A percentile compares a stretch with the other conserved stretches of the same genome.
Conservation (phyloP, 768 basidiomycete species). For the Rhodotorula kratochvilovae region DNA sequence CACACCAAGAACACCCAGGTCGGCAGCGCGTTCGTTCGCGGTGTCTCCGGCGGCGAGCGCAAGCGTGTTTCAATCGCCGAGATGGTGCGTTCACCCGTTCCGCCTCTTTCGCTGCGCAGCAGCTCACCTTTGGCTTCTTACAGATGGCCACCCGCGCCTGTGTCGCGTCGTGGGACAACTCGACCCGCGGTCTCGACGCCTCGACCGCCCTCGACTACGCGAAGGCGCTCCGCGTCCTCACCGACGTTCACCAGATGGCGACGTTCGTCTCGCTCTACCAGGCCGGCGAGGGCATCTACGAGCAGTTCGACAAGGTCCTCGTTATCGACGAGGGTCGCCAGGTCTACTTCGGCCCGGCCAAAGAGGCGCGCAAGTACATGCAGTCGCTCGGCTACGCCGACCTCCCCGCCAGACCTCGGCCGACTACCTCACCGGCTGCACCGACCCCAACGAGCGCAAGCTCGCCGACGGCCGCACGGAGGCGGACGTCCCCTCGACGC, state of each 20-base stretch:
- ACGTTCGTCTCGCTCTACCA: slow-evolving; percentile 77
- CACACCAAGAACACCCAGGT: slow-evolving; percentile 51
- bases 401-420: slow-evolving; percentile 48
- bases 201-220: slow-evolving; percentile 83
- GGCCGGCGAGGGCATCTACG: slow-evolving; percentile 61
- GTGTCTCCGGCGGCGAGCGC: slow-evolving; percentile 53
- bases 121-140: too few species aligned
- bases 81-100: slow-evolving; percentile 2
- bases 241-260: slow-evolving; percentile 72
- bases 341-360: slow-evolving; percentile 66
- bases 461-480: slow-evolving; percentile 62
- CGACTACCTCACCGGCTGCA: slow-evolving; percentile 52
- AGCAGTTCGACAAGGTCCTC: slow-evolving; percentile 73
- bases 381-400: slow-evolving; percentile 54
- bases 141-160: slow-evolving; percentile 47
- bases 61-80: slow-evolving; percentile 54
- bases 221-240: slow-evolving; percentile 71
- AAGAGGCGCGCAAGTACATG: slow-evolving; percentile 65
- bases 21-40: slow-evolving; percentile 51
- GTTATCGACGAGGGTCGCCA: slow-evolving; percentile 69
- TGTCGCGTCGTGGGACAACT: slow-evolving; percentile 52
- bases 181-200: slow-evolving; percentile 64
- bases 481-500: slow-evolving; percentile 61
- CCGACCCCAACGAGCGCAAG: slow-evolving; percentile 79
- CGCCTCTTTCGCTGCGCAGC: too few species aligned